Conservation (phyloP, 139 green algal genomes). For the Protoeuglena noctilucae region DNA sequence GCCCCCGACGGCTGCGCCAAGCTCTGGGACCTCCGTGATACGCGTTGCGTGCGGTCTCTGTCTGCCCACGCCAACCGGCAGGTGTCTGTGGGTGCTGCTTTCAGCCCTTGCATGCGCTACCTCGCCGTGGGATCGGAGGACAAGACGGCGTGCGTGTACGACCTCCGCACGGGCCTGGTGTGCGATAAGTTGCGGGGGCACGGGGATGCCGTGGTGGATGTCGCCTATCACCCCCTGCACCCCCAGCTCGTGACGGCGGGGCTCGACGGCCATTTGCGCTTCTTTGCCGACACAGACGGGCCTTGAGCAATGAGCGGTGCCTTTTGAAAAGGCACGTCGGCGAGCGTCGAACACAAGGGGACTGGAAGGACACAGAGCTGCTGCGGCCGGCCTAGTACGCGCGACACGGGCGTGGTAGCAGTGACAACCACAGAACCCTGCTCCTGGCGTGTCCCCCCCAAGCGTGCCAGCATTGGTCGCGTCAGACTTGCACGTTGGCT, state of each 20-base stretch:
- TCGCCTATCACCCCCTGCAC: slow-evolving; percentile 33
- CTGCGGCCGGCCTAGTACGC: too few species aligned
- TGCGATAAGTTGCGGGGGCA: slow-evolving; percentile 16
- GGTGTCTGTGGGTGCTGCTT: slow-evolving; percentile 13
- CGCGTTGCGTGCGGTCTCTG: slow-evolving; percentile 21
- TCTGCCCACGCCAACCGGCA: slow-evolving; percentile 7
- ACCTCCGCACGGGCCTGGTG: slow-evolving; percentile 21
- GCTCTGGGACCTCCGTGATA: slow-evolving; percentile 32
- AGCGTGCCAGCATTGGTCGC: too few species aligned
- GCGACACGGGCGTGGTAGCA: too few species aligned
- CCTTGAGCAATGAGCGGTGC: too few species aligned
- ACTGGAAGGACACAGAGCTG: too few species aligned
- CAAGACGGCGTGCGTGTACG: slow-evolving; percentile 33
- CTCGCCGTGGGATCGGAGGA: slow-evolving; percentile 35
- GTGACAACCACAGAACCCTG: too few species aligned
- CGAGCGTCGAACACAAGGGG: too few species aligned
- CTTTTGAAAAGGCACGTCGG: too few species aligned
- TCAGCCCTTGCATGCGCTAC: slow-evolving; percentile 34
- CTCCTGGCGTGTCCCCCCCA: too few species aligned
- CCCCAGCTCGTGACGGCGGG: slow-evolving; percentile 26
- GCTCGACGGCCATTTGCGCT: slow-evolving; percentile 25
- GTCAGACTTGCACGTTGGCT: too few species aligned
- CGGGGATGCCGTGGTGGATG: slow-evolving; percentile 22
- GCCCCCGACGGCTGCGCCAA: slow-evolving; percentile 24
- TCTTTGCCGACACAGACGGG: slow-evolving; percentile 32